These are phyloP conservation scores for Calonectria fujianensis DNA, from an alignment of 2,329 filamentous ascomycete species.

Conservation along the genomic window DNA sequence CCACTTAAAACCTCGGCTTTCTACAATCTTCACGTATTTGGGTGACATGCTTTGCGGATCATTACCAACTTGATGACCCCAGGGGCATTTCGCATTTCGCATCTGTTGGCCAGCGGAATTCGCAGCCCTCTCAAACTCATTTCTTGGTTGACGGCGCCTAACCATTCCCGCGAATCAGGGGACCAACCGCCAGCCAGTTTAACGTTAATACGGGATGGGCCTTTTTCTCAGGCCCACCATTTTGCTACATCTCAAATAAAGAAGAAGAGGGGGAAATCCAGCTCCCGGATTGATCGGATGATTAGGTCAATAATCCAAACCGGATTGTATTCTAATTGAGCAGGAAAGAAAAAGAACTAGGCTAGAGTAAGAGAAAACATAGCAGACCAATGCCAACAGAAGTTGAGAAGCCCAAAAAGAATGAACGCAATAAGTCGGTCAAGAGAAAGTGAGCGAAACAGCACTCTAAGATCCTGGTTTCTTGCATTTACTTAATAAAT, in stretches of 20 bases:
- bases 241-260: not conserved
- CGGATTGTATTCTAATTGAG: not conserved
- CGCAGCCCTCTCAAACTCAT: constrained; percentile 4
- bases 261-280: not conserved
- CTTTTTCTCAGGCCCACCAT: not conserved
- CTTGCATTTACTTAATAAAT: not conserved
- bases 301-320: not conserved
- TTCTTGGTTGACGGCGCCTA: constrained; percentile 27
- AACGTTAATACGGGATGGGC: constrained; percentile 9
- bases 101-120: constrained; percentile 16
- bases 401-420: not conserved
- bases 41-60: constrained; percentile 28
- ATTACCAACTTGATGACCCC: constrained; percentile 26
- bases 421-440: not conserved
- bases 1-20: not conserved
- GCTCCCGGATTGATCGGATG: not conserved
- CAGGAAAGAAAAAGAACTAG: not conserved
- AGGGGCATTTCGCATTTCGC: constrained; percentile 29
- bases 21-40: constrained; percentile 1
- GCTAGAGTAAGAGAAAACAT: not conserved
- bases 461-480: not conserved
- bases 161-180: constrained; percentile 29
- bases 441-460: not conserved
- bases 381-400: not conserved
- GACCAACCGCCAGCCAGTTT: constrained; percentile 11